A percentile compares a stretch with the other conserved stretches of the same genome.
phyloP scores from a whole-genome alignment of 106 monocot species.

The Agapanthus africanus region DNA sequence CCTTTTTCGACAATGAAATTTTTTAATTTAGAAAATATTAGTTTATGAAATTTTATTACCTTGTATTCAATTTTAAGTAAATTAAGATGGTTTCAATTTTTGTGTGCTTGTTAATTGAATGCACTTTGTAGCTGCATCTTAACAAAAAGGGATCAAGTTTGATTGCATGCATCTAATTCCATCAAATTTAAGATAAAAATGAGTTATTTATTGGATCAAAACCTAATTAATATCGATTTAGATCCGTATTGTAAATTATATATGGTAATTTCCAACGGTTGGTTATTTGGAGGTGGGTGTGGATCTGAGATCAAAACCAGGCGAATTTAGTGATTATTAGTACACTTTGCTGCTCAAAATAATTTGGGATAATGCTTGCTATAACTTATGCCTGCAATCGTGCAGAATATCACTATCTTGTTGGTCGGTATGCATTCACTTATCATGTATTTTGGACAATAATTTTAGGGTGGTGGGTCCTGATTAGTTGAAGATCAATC shows the following conservation, averaged over 20 bases:
- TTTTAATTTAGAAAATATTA: no score
- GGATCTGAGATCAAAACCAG: background rate
- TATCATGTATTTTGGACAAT: background rate
- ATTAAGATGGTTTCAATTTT: no score
- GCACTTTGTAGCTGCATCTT: background rate
- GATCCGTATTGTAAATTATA: no score
- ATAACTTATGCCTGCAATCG: background rate
- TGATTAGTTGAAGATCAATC: background rate
- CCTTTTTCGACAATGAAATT: no score
- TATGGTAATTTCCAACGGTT: no score
- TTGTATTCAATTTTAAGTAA: no score
- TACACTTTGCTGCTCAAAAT: background rate
- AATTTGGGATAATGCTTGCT: background rate
- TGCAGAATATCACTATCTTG: background rate
- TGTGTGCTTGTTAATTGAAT: background rate
- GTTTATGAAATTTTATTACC: no score
- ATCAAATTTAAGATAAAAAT: background rate
- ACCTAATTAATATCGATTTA: no score
- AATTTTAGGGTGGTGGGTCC: constrained; percentile 1
- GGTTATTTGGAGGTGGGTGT: background rate
- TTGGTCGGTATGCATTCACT: constrained; percentile 5
- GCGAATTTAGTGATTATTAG: background rate
- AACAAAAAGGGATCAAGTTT: background rate
- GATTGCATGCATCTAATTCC: background rate
- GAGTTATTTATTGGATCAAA: no score